phyloP scores from a whole-genome alignment of 2,329 filamentous ascomycete genomes.

The Malbranchea cinnamomea region DNA sequence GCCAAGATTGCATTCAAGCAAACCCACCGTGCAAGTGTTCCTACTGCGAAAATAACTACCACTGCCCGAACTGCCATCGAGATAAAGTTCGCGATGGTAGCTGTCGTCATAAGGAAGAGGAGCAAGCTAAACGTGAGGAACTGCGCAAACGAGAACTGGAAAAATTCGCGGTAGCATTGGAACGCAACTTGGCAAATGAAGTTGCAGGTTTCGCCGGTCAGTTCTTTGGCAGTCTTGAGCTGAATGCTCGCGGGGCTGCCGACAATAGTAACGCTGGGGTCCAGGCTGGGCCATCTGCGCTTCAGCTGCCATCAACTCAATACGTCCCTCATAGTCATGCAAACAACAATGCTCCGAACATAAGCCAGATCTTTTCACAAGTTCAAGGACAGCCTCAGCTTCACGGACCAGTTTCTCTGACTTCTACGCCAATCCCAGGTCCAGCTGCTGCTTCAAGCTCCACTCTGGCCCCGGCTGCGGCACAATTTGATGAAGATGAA shows the following conservation, averaged over 20 bases:
- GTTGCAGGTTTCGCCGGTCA: conserved; percentile 27
- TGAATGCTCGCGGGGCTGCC: conserved; percentile 6
- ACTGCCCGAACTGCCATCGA: conserved; percentile 29
- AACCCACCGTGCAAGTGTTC: conserved; percentile 30
- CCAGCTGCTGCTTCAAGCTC: too few species aligned
- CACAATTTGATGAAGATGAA: conserved; percentile 8
- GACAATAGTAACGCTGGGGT: conserved; percentile 3
- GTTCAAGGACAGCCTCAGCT: too few species aligned
- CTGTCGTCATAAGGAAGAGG: conserved; percentile 25
- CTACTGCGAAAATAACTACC: conserved; percentile 29
- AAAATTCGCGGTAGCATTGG: conserved; percentile 24
- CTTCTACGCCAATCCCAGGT: too few species aligned
- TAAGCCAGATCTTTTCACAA: neutral
- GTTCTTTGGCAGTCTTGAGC: conserved; percentile 22
- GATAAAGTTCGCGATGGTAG: conserved; percentile 24
- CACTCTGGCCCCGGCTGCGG: neutral
- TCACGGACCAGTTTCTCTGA: too few species aligned
- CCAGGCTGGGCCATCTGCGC: neutral
- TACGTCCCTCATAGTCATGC: neutral
- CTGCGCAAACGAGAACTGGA: conserved; percentile 25
- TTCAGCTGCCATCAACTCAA: neutral
- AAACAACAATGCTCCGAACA: conserved; percentile 1
- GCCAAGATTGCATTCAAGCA: conserved; percentile 27
- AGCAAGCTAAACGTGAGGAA: conserved; percentile 23
- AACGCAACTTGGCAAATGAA: conserved; percentile 28